Percentiles rank a stretch among this genome's conserved stretches.
Evolutionary conservation across 1,139 yeast genomes (phyloP).

Genomic region (Zygoascus sp.): DNA sequence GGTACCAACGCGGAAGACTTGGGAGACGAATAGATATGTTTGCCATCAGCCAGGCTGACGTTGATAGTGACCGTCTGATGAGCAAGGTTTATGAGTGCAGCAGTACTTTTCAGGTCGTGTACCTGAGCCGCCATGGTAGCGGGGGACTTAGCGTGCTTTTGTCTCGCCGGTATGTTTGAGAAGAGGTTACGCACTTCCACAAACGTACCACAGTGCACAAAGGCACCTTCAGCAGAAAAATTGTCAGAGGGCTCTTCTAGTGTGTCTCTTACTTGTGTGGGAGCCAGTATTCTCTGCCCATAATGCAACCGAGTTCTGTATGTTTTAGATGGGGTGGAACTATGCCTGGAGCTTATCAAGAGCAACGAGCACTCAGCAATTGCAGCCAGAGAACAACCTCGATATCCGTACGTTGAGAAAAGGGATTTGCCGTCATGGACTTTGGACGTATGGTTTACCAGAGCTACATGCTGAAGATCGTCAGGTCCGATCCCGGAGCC

Average conservation of each 20-base stretch:
- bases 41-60: conserved; percentile 35
- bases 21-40: conserved; percentile 29
- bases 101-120: conserved; percentile 23
- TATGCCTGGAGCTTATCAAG: conserved; percentile 30
- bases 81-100: conserved; percentile 31
- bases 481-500: conserved; percentile 52
- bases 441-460: conserved; percentile 49
- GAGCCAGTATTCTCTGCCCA: conserved; percentile 16
- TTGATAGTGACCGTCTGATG: conserved; percentile 38
- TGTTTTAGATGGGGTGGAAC: conserved; percentile 15
- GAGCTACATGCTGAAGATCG: conserved; percentile 42
- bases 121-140: background rate
- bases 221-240: too few species aligned
- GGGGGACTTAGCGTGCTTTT: conserved; percentile 26
- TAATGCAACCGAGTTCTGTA: conserved; percentile 25
- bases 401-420: conserved; percentile 36
- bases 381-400: conserved; percentile 31
- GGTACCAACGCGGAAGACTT: conserved; percentile 9
- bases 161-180: conserved; percentile 55
- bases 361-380: conserved; percentile 24
- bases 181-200: conserved; percentile 49
- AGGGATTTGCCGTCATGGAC: conserved; percentile 27
- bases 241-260: too few species aligned
- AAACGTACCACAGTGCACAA: conserved; percentile 61
- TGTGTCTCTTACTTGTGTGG: too few species aligned